A percentile compares a stretch with the other conserved stretches of the same genome.
Evolutionary conservation across 495 filamentous ascomycete genomes (phyloP).

Genomic region (Penicillium atrosanguineum): DNA sequence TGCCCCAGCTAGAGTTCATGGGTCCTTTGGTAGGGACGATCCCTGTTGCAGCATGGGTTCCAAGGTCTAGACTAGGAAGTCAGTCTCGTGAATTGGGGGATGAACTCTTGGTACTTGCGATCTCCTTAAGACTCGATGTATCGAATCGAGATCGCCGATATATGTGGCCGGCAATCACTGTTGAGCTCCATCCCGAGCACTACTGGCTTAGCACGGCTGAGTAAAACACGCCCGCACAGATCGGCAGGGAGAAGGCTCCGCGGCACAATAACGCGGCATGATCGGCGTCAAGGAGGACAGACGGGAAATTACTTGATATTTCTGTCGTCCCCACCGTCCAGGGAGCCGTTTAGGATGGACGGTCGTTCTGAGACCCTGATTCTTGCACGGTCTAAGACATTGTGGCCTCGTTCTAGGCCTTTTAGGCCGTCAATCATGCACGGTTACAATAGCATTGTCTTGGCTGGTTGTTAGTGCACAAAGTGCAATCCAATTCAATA

Average conservation of each 20-base stretch:
- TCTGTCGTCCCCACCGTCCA: neutral
- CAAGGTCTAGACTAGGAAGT: neutral
- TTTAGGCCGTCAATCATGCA: neutral
- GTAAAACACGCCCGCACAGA: neutral
- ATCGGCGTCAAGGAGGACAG: conserved; percentile 6
- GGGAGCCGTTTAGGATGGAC: neutral
- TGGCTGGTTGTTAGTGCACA: neutral
- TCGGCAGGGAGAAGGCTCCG: neutral
- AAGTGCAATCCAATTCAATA: neutral
- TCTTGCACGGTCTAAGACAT: neutral
- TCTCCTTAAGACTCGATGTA: neutral
- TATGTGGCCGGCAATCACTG: neutral
- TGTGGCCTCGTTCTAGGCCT: neutral
- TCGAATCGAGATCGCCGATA: conserved; percentile 9
- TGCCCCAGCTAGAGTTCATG: neutral
- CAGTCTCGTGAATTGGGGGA: neutral
- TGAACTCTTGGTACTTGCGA: neutral
- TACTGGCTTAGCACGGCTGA: neutral
- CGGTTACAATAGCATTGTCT: neutral
- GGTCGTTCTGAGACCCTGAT: neutral
- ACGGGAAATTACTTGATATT: conserved; percentile 7
- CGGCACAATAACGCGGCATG: neutral
- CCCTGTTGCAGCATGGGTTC: neutral
- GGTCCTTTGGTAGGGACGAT: neutral
- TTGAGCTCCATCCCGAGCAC: neutral